Evolutionary conservation across 768 basidiomycete genomes (phyloP).

Genomic region (Fomitopsis pulvina): DNA sequence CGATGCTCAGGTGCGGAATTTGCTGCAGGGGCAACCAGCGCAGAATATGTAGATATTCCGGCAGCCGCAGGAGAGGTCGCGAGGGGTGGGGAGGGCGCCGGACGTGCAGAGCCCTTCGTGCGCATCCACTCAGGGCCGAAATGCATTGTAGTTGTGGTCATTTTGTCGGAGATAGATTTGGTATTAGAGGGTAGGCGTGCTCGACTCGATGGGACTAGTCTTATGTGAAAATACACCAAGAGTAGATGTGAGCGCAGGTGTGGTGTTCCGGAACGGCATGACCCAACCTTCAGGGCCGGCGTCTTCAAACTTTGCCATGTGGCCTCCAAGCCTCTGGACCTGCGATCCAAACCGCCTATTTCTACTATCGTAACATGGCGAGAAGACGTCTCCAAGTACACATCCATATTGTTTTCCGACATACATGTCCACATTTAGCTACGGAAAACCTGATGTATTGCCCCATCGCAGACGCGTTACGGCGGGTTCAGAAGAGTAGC

Average conservation of each 20-base stretch:
- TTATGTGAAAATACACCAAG: constrained; percentile 13
- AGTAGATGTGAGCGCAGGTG: background rate
- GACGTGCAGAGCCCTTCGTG: constrained; percentile 54
- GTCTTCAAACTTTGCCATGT: background rate
- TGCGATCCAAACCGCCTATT: too few species aligned
- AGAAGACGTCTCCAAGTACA: too few species aligned
- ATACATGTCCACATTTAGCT: too few species aligned
- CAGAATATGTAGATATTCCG: constrained; percentile 63
- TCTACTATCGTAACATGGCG: too few species aligned
- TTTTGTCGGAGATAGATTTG: constrained; percentile 23
- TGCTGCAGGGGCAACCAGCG: constrained; percentile 52
- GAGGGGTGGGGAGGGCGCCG: constrained; percentile 52
- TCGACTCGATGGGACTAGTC: background rate
- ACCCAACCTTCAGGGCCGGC: constrained; percentile 21
- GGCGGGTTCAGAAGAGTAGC: too few species aligned
- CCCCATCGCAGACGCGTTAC: too few species aligned
- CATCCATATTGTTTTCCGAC: too few species aligned
- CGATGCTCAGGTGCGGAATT: constrained; percentile 45
- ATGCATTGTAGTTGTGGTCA: constrained; percentile 68
- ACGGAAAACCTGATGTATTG: too few species aligned
- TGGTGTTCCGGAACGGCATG: constrained; percentile 11
- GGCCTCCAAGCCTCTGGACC: too few species aligned
- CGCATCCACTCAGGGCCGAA: constrained; percentile 95
- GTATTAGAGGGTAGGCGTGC: background rate
- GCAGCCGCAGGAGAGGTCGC: constrained; percentile 31